phyloP scores from a whole-genome alignment of 1,284 basidiomycete genomes.

The Ustilago curta region DNA sequence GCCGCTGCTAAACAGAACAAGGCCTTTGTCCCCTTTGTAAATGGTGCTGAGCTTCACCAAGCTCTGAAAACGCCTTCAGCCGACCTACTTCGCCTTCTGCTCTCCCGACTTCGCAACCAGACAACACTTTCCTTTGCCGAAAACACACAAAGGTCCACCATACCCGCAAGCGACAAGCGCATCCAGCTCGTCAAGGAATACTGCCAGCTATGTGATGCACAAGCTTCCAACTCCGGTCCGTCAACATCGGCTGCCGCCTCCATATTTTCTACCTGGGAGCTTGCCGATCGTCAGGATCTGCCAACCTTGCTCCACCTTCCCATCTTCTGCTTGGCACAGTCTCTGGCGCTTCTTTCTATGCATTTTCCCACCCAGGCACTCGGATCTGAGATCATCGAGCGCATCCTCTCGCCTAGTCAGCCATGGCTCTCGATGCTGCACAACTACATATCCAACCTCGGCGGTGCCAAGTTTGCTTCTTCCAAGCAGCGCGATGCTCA shows the following conservation, averaged over 20 bases:
- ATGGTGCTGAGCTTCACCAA: constrained; percentile 35
- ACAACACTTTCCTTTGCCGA: constrained; percentile 41
- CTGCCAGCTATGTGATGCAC: constrained; percentile 44
- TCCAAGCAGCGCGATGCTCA: constrained; percentile 30
- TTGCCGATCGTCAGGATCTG: constrained; percentile 46
- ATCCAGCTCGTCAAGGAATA: constrained; percentile 47
- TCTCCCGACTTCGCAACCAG: constrained; percentile 42
- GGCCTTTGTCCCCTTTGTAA: constrained; percentile 23
- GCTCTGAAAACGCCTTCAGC: constrained; percentile 47
- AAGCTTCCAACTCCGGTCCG: constrained; percentile 32
- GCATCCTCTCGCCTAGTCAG: constrained; percentile 46
- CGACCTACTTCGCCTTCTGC: constrained; percentile 35
- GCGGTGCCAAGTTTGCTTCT: constrained; percentile 26
- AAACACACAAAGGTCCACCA: constrained; percentile 37
- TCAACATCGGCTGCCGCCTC: constrained; percentile 29
- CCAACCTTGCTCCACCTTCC: constrained; percentile 50
- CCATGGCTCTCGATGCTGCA: constrained; percentile 55
- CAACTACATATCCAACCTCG: constrained; percentile 47
- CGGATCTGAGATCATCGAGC: constrained; percentile 54
- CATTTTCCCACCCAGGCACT: constrained; percentile 62
- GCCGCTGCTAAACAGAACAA: constrained; percentile 13
- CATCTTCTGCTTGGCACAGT: constrained; percentile 60
- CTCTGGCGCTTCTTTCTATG: constrained; percentile 57
- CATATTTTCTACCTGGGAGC: constrained; percentile 48
- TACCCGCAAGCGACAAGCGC: constrained; percentile 40